Conservation (phyloP, 176 grass and related monocot species). For the Avena sativa region DNA sequence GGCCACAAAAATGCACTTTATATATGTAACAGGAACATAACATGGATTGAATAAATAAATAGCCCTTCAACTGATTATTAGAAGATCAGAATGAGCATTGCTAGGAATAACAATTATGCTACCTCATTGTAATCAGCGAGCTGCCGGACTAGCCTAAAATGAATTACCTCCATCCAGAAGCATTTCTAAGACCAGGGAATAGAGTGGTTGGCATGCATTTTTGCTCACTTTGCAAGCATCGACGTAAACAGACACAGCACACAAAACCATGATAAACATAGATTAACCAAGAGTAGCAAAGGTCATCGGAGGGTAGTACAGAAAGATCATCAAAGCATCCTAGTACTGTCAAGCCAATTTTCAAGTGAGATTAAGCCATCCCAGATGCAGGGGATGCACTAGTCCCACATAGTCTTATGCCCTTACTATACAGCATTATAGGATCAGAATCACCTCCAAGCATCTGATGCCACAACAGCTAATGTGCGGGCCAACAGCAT, state of each 20-base stretch:
- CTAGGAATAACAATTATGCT: background rate
- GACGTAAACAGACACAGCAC: background rate
- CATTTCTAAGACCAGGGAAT: conserved; percentile 11
- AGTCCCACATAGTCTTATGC: conserved; percentile 2
- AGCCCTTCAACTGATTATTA: background rate
- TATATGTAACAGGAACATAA: conserved; percentile 6
- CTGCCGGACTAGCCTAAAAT: background rate
- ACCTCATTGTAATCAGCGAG: background rate
- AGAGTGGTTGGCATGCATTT: background rate
- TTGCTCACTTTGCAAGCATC: conserved; percentile 9
- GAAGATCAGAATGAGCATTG: conserved; percentile 19
- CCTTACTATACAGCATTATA: conserved; percentile 39
- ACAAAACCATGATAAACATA: conserved; percentile 15
- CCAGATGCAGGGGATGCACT: conserved; percentile 19
- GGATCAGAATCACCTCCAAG: conserved; percentile 38
- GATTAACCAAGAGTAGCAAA: conserved; percentile 12
- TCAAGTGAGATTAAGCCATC: conserved; percentile 20
- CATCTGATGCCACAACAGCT: conserved; percentile 40
- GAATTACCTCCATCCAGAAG: conserved; percentile 20
- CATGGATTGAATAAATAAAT: conserved; percentile 1
- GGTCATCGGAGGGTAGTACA: background rate
- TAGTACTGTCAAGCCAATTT: conserved; percentile 17
- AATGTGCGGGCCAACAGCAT: conserved; percentile 14
- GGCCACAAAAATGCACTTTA: background rate
- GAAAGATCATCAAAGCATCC: conserved; percentile 18